A percentile compares a stretch with the other conserved stretches of the same genome.
Conservation (phyloP, 169 alveolate species). For the Eimeria praecox region DNA sequence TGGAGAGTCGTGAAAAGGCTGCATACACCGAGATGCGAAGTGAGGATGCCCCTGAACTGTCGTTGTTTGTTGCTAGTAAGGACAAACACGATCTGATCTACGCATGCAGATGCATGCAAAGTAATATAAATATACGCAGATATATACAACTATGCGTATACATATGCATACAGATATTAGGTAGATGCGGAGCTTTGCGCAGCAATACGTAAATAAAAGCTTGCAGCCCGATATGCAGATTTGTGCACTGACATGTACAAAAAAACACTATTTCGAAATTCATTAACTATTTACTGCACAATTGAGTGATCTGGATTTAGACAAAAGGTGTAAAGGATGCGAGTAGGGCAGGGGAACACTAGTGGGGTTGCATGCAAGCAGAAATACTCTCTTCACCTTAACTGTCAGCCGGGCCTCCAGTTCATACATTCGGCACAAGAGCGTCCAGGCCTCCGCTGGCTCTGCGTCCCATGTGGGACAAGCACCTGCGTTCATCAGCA, state of each 20-base stretch:
- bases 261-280: too few relatives aligned
- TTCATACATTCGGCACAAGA: background rate
- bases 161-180: background rate
- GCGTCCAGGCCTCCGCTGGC: slow-evolving; percentile 58
- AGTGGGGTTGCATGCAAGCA: too few relatives aligned
- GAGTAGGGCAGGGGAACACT: too few relatives aligned
- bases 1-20: background rate
- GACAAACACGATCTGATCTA: background rate
- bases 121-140: too few relatives aligned
- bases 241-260: too few relatives aligned
- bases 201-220: too few relatives aligned
- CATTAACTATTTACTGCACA: too few relatives aligned
- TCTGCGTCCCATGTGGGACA: slow-evolving; percentile 53
- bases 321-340: too few relatives aligned
- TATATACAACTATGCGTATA: background rate
- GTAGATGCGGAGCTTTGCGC: too few relatives aligned
- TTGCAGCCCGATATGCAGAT: too few relatives aligned
- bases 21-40: background rate
- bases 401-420: slow-evolving; percentile 19
- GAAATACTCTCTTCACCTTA: background rate
- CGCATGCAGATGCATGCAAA: background rate
- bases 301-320: background rate
- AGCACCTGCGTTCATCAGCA: background rate
- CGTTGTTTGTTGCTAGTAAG: background rate
- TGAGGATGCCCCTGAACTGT: background rate